Base-by-base conservation (phyloP, 345 rosid genomes). In the Salix koriyanagi region DNA sequence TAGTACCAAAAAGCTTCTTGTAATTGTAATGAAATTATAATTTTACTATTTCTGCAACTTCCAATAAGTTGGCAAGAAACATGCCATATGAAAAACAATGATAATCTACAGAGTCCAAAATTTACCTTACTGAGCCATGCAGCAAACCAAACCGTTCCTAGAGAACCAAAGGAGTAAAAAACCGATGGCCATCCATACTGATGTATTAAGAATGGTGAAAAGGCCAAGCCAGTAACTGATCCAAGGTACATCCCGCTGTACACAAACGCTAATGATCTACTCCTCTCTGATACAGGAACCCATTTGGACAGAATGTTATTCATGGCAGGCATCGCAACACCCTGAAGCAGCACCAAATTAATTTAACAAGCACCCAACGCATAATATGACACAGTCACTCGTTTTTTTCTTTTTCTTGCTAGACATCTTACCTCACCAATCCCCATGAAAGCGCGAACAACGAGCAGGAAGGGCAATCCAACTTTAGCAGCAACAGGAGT, bases 281-380 rank as follows among this genome's bases (percentile, higher is more conserved):
- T 94, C 85, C 98, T 94, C 84, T 92, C 98, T 67, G 90, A 86
- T 68, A 94, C 88, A 46, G 97, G 97, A 70, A 95, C 94, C 99
- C 97, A 95, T 70, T 91, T 95, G 2, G 99, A 91, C 65, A 95
- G 67, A 76, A 95, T 92, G 78, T 93, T 95, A 75, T 92, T 95
- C 99, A 95, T 95, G 64, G 99, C 99, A 77, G 99, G 97, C 99
- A 95, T 90, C 65, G 99, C 97, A 87, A 95, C 97, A 83, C 99
- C 97, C 99, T 95, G 83, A 18, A 81, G 67, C 9, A 83, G 50
- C 71, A 65, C 69, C 67, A 62, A 69, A 60, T 48, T 8, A 58
- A 74, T 54, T 62, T 19, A 76, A 65, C 18, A 10, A 12, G 37
- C 23, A 30, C 44, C 28, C 44, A 36, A 18, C 18, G 10, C 1